phyloP scores from a whole-genome alignment of 2,329 filamentous ascomycete genomes.

The Talaromyces sp. region DNA sequence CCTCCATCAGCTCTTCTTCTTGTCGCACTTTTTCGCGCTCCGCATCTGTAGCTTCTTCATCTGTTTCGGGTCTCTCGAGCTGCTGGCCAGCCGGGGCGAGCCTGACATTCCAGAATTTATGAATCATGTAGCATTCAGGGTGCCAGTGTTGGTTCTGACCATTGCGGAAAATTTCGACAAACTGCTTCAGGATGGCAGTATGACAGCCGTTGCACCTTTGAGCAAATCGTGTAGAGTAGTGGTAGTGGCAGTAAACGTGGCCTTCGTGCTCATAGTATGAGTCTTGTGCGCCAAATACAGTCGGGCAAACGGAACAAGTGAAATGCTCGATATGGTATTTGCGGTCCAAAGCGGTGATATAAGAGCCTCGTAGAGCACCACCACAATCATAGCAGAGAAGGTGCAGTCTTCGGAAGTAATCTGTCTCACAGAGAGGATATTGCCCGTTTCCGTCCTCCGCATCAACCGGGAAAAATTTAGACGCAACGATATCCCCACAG shows the following conservation, averaged over 20 bases:
- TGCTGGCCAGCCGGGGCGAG: constrained; percentile 59
- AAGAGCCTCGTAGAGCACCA: constrained; percentile 87
- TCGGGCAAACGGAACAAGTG: constrained; percentile 93
- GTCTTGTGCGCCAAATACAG: constrained; percentile 96
- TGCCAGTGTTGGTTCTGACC: constrained; percentile 99
- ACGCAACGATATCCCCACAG: constrained; percentile 93
- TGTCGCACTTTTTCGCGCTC: constrained; percentile 71
- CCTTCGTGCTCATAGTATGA: constrained; percentile 98
- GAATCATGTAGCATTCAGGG: constrained; percentile 99
- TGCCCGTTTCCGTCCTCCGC: constrained; percentile 77
- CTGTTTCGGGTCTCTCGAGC: constrained; percentile 39
- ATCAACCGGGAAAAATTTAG: constrained; percentile 97
- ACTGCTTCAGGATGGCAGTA: constrained; percentile 95
- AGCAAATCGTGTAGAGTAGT: constrained; percentile 96
- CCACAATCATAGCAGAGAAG: constrained; percentile 89
- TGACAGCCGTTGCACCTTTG: constrained; percentile 95
- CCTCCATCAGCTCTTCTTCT: constrained; percentile 91
- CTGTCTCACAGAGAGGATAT: constrained; percentile 94
- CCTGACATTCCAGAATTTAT: constrained; percentile 99
- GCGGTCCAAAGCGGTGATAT: constrained; percentile 93
- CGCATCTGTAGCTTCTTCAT: constrained; percentile 58
- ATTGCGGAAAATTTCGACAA: constrained; percentile 97
- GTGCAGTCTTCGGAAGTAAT: constrained; percentile 91
- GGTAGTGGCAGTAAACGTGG: constrained; percentile 95
- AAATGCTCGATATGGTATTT: constrained; percentile 99